Base-by-base conservation (phyloP, 345 rosid genomes). In the Carallia pectinifolia region DNA sequence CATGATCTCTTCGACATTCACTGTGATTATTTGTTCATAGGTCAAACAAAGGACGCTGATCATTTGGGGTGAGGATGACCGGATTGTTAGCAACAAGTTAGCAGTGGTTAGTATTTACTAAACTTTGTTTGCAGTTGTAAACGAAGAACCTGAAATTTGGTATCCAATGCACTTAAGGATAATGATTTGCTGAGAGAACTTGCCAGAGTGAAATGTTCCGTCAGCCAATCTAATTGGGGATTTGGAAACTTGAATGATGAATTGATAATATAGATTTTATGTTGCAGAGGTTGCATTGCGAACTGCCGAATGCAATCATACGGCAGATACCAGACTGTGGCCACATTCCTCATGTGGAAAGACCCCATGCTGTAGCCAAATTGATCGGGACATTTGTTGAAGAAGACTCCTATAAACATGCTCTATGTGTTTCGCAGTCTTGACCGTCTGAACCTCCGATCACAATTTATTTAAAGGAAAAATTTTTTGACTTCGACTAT, bases 61-160 rank as follows among this genome's bases (percentile, higher is more conserved):
- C 74, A 71, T 92, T 36, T 95, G 97, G 97, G 99, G 97, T 56
- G 92, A 92, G 80, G 87, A 90, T 74, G 99, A 95, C 73, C 82
- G 77, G n/a, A 87, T 92, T 64, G 82, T 92, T 58, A 89, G 93
- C 85, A 89, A 80, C 82, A 88, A 81, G 66, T 80, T 90, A 48
- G 97, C 88, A 60, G 84, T 81, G 92, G 97, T 92, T 31, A 80
- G 93, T 62, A 52, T 53, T 80, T 58, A 5, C 66, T 38, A 23
- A 66, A 62, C 64, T 55, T 71, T n/a, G 2, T 62, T 15, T 23
- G 19, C 38, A 4, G 44, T 40, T 13, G n/a, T 13, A 15, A 13
- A 5, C 9, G n/a, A 1, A 17, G 62, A 17, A 39, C 47, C 10
- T 58, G 2, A 23, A 17, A 44, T 7, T 7, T 44, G 19, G 7